Conservation (phyloP, 1,139 yeast genomes). For the Hansenula lynferdii region DNA sequence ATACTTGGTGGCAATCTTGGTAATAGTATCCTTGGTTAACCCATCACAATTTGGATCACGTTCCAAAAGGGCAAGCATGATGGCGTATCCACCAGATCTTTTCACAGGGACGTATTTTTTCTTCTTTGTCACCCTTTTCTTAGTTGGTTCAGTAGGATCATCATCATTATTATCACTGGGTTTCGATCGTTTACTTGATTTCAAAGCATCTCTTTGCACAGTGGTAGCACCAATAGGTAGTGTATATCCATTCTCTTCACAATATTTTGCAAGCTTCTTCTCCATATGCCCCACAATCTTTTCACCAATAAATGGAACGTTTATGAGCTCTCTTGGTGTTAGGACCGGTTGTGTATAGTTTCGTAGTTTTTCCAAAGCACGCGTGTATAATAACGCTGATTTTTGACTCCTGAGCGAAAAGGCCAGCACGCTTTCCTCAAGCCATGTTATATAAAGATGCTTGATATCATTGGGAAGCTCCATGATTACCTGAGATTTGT, state of each 20-base stretch:
- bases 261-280: slow-evolving; percentile 9
- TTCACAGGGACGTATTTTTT: slow-evolving; percentile 66
- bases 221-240: slow-evolving; percentile 6
- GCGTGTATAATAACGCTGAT: slow-evolving; percentile 8
- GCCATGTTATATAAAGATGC: slow-evolving; percentile 18
- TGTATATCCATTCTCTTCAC: slow-evolving; percentile 14
- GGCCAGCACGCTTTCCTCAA: slow-evolving; percentile 10
- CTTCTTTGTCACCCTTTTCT: slow-evolving; percentile 22
- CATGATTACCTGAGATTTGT: not conserved
- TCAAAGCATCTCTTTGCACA: slow-evolving; percentile 17
- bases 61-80: slow-evolving; percentile 57
- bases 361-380: slow-evolving; percentile 10
- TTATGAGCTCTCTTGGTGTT: slow-evolving; percentile 13
- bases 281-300: slow-evolving; percentile 9
- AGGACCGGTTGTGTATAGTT: slow-evolving; percentile 6
- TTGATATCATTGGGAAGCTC: slow-evolving; percentile 16
- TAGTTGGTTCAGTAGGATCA: slow-evolving; percentile 13
- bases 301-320: slow-evolving; percentile 13
- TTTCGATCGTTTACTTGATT: slow-evolving; percentile 7
- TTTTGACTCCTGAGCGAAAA: slow-evolving; percentile 9
- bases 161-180: not conserved
- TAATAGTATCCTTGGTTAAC: slow-evolving; percentile 56
- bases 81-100: slow-evolving; percentile 86
- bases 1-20: slow-evolving; percentile 50
- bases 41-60: slow-evolving; percentile 48